Conservation (phyloP, 768 basidiomycete species). For the Paxillus ammoniavirescens region DNA sequence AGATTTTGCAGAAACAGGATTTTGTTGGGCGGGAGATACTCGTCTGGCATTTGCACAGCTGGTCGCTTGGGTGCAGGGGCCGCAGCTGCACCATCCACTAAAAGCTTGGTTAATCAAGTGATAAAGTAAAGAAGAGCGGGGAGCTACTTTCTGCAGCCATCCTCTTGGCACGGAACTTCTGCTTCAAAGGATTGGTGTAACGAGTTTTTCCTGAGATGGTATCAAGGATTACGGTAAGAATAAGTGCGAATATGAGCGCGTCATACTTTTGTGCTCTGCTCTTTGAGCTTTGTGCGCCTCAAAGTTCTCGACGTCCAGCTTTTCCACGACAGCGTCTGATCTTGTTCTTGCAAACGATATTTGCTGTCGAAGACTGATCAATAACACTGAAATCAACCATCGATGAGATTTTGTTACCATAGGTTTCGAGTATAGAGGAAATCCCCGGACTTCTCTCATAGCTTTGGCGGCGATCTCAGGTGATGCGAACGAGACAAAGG, state of each 20-base stretch:
- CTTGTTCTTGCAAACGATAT: slow-evolving; percentile 88
- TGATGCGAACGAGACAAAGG: slow-evolving; percentile 89
- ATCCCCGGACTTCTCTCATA: slow-evolving; percentile 88
- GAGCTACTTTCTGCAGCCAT: slow-evolving; percentile 74
- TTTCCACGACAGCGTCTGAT: slow-evolving; percentile 88
- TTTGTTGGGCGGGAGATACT: slow-evolving; percentile 98
- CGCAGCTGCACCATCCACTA: slow-evolving; percentile 70
- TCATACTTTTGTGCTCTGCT: slow-evolving; percentile 82
- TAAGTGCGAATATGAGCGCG: neutral
- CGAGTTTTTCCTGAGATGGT: slow-evolving; percentile 63
- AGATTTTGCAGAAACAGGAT: slow-evolving; percentile 98
- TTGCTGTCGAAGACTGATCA: slow-evolving; percentile 58
- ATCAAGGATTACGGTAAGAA: neutral
- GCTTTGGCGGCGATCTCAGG: slow-evolving; percentile 84
- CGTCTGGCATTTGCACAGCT: slow-evolving; percentile 97
- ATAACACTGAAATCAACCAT: neutral
- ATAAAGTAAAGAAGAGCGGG: slow-evolving; percentile 2
- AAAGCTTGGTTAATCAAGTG: slow-evolving; percentile 1
- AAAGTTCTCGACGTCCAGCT: slow-evolving; percentile 59
- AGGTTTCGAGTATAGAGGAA: slow-evolving; percentile 94
- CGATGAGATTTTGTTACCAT: slow-evolving; percentile 60
- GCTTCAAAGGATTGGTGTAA: slow-evolving; percentile 86
- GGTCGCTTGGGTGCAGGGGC: slow-evolving; percentile 72
- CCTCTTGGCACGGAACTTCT: slow-evolving; percentile 79
- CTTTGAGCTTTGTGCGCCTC: slow-evolving; percentile 76